Conservation (phyloP, 129 eudicot genomes). For the Artemisia argyi region DNA sequence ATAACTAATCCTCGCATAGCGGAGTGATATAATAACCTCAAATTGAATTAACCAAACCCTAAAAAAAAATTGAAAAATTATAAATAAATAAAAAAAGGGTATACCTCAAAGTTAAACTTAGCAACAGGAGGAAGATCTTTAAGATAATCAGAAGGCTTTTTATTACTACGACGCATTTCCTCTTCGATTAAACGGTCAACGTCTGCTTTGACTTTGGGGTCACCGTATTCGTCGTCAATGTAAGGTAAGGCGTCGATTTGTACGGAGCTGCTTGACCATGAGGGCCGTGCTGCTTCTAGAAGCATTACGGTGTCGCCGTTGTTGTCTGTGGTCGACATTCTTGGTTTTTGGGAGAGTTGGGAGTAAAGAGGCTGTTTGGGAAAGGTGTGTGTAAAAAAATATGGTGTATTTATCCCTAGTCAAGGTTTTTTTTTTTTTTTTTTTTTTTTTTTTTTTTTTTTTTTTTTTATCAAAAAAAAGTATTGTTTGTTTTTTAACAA, state of each 20-base stretch:
- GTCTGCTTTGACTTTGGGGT: conserved; percentile 69
- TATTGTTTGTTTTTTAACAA: too few relatives aligned
- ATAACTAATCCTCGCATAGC: too few relatives aligned
- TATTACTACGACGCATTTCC: conserved; percentile 88
- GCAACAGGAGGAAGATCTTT: conserved; percentile 79
- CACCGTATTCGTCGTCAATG: conserved; percentile 85
- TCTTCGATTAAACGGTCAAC: conserved; percentile 85
- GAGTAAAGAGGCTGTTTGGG: neutral
- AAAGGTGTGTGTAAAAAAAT: too few relatives aligned
- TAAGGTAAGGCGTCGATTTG: conserved; percentile 88
- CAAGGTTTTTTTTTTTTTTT: too few relatives aligned
- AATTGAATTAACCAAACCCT: conserved; percentile 30
- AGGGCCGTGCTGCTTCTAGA: conserved; percentile 76
- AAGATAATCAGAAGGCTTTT: conserved; percentile 85
- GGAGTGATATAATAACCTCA: too few relatives aligned
- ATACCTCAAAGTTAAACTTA: conserved; percentile 59
- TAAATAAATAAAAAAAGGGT: neutral
- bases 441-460: too few relatives aligned
- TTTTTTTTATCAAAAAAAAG: too few relatives aligned
- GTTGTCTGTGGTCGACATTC: conserved; percentile 35
- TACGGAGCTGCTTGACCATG: conserved; percentile 57
- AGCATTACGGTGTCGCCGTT: conserved; percentile 56
- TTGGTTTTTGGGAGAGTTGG: neutral
- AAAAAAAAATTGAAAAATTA: conserved; percentile 14
- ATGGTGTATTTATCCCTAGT: too few relatives aligned